phyloP scores from a whole-genome alignment of 148 eudicot genomes.

The Fagopyrum tataricum region DNA sequence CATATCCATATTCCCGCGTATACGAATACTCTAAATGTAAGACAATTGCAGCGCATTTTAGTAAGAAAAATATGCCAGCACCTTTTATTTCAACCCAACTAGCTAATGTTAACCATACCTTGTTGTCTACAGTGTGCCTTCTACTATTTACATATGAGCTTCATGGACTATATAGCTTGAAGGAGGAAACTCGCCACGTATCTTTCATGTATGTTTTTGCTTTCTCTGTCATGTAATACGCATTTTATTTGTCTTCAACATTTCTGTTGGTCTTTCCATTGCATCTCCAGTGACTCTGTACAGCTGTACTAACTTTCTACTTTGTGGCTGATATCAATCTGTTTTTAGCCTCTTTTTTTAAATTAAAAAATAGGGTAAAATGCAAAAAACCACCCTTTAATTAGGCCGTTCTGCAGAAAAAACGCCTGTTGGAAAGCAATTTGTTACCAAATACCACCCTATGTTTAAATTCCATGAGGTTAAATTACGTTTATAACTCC shows the following conservation, averaged over 20 bases:
- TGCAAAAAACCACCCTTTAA: too few relatives aligned
- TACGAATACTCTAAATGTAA: constrained; percentile 88
- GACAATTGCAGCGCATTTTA: constrained; percentile 5
- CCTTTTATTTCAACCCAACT: background rate
- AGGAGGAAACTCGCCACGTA: constrained; percentile 36
- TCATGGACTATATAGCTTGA: constrained; percentile 42
- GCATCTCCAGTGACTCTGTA: background rate
- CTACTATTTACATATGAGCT: constrained; percentile 75
- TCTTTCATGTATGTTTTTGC: constrained; percentile 57
- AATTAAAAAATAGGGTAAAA: too few relatives aligned
- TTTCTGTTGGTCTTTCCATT: background rate
- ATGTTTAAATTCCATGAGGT: too few relatives aligned
- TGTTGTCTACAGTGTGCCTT: constrained; percentile 49
- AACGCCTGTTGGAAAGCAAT: too few relatives aligned
- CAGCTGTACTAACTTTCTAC: background rate
- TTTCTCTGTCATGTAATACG: constrained; percentile 1
- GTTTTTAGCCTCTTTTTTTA: background rate
- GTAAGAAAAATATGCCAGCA: background rate
- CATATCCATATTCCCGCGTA: constrained; percentile 63
- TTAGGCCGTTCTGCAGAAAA: too few relatives aligned
- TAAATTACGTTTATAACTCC: too few relatives aligned
- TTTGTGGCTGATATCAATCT: background rate
- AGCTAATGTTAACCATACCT: background rate
- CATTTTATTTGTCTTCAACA: constrained; percentile 8
- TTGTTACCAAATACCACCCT: too few relatives aligned